Evolutionary conservation across 805 yeast species (phyloP), one percentile per base, ranked within the genome.

Genomic region (Hanseniaspora occidentalis): DNA sequence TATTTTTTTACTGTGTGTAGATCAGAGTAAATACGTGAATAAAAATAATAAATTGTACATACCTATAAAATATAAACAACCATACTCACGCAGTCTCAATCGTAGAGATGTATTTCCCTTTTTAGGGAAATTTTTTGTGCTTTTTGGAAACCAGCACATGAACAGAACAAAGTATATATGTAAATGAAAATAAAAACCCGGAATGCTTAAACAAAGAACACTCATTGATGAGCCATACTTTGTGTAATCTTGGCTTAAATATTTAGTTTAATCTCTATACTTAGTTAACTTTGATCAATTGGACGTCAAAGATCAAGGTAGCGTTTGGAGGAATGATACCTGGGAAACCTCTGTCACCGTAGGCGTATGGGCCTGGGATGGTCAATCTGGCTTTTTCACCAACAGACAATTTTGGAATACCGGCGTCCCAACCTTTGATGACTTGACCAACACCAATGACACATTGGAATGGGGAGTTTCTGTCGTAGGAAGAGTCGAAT

Each of bases 241-340:
- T n/a, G n/a, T n/a, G n/a, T n/a, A n/a, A n/a, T n/a, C n/a, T n/a
- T n/a, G n/a, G n/a, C n/a, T n/a, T n/a, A n/a, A n/a, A n/a, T n/a
- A n/a, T n/a, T n/a, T n/a, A n/a, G n/a, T n/a, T n/a, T n/a, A n/a
- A n/a, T n/a, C n/a, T n/a, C 33, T n/a, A 29, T 7, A 29, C 33
- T 54, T 57, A 66, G 58, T 65, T 66, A 45, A 65, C 61, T 54
- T 64, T 66, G 53, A 66, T 55, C 53, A 83, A 72, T 64, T 83
- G 89, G 47, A 83, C 92, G 51, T 83, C 92, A 52, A 83, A 83
- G 54, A 84, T 68, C 66, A 89, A 75, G 51, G 96, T 88, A 49
- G 96, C 94, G 64, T 84, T 85, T 52, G 96, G 96, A 50, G 97
- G 97, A 59, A 89, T 89, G 58, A 85, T 69, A 52, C 95, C 95